These are phyloP conservation scores for Ustilago curta DNA, from an alignment of 1,284 basidiomycete species.

Conservation along the genomic window DNA sequence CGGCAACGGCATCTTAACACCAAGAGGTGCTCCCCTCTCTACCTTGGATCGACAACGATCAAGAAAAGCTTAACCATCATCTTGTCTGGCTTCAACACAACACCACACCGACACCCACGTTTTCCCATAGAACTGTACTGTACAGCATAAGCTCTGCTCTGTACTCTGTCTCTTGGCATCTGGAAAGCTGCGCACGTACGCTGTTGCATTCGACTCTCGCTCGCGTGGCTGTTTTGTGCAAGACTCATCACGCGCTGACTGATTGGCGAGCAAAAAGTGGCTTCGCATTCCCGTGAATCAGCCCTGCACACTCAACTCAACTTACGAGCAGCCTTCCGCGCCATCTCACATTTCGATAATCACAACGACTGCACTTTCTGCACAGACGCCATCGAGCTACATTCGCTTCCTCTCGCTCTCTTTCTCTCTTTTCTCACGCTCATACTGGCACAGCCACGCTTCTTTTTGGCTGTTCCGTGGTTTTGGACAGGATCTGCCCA, in stretches of 20 bases:
- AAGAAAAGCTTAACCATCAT: slow-evolving; percentile 4
- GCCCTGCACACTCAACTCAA: not conserved
- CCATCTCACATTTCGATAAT: not conserved
- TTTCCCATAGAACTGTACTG: no score
- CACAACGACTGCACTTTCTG: not conserved
- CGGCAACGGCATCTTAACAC: slow-evolving; percentile 12
- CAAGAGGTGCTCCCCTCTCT: not conserved
- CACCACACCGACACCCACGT: not conserved
- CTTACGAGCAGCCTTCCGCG: not conserved
- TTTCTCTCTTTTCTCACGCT: not conserved
- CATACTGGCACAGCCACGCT: not conserved
- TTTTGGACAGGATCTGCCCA: slow-evolving; percentile 1
- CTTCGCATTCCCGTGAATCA: slow-evolving; percentile 6
- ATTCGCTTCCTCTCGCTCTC: not conserved
- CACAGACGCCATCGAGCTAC: slow-evolving; percentile 4
- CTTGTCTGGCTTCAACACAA: not conserved
- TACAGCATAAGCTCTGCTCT: slow-evolving; percentile 2
- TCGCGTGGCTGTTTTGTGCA: slow-evolving; percentile 3
- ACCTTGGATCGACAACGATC: not conserved
- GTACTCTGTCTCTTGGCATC: not conserved
- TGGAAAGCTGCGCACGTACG: not conserved
- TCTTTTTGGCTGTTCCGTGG: no score
- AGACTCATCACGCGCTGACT: slow-evolving; percentile 31
- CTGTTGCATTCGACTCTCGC: not conserved
- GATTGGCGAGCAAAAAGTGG: slow-evolving; percentile 15